A percentile compares a stretch with the other conserved stretches of the same genome.
These are phyloP conservation scores for Vicia villosa DNA, from an alignment of 306 rosid species.

Conservation along the genomic window DNA sequence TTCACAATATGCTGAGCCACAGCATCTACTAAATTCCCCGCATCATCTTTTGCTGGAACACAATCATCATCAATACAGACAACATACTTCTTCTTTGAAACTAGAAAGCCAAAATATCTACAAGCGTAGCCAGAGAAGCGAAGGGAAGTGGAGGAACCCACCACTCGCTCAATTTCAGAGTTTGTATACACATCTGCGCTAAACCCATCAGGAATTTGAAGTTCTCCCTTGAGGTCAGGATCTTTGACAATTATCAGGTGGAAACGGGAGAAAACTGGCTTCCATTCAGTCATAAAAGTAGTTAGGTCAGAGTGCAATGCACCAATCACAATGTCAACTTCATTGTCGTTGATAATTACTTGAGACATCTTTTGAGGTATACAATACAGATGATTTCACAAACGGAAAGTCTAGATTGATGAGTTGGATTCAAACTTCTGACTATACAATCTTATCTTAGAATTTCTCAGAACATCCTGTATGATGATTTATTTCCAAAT, in stretches of 20 bases:
- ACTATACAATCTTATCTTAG: slow-evolving; percentile 42
- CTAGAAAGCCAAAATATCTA: slow-evolving; percentile 87
- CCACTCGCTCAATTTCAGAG: slow-evolving; percentile 67
- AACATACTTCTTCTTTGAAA: slow-evolving; percentile 80
- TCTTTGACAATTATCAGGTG: slow-evolving; percentile 89
- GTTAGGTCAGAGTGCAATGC: slow-evolving; percentile 76
- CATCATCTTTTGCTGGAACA: slow-evolving; percentile 69
- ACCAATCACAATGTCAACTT: slow-evolving; percentile 89
- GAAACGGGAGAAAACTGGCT: slow-evolving; percentile 64
- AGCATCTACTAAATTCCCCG: slow-evolving; percentile 60
- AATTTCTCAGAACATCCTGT: slow-evolving; percentile 90
- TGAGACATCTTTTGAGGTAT: slow-evolving; percentile 63
- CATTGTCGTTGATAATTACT: slow-evolving; percentile 52
- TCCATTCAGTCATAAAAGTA: slow-evolving; percentile 80
- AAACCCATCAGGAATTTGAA: slow-evolving; percentile 74
- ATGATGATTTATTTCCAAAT: slow-evolving; percentile 30
- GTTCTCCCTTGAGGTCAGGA: slow-evolving; percentile 82
- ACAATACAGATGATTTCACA: slow-evolving; percentile 34
- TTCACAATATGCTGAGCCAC: slow-evolving; percentile 79
- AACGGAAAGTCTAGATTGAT: slow-evolving; percentile 23
- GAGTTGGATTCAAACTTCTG: slow-evolving; percentile 35
- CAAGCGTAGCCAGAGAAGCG: slow-evolving; percentile 92
- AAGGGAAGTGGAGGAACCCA: slow-evolving; percentile 66
- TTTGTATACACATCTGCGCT: slow-evolving; percentile 58
- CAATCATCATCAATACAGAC: slow-evolving; percentile 94